Percentiles rank a stretch among this genome's conserved stretches.
Evolutionary conservation across 352 stramenopile species (phyloP).

Genomic region (Globisporangium spiculum): DNA sequence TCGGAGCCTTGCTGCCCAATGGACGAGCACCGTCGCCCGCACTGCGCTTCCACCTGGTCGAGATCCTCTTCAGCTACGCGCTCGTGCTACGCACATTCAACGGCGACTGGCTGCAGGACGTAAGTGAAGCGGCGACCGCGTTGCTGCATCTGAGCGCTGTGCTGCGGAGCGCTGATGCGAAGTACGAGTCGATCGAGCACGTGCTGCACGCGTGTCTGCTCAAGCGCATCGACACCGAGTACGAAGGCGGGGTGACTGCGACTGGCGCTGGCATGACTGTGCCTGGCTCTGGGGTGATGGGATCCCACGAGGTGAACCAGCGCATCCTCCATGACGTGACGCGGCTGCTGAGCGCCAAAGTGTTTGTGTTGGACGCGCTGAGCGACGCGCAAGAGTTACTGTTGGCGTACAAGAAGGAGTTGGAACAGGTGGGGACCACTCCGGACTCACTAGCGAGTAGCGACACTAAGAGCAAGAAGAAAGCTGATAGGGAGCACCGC

Average conservation of each 20-base stretch:
- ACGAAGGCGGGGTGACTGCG: background rate
- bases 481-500: slow-evolving; percentile 21
- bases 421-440: background rate
- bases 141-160: slow-evolving; percentile 52
- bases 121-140: slow-evolving; percentile 37
- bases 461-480: slow-evolving; percentile 12
- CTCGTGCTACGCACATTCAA: slow-evolving; percentile 75
- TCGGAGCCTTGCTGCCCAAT: slow-evolving; percentile 31
- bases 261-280: background rate
- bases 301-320: slow-evolving; percentile 17
- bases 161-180: slow-evolving; percentile 38
- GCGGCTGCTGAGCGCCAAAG: slow-evolving; percentile 28
- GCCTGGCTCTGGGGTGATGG: background rate
- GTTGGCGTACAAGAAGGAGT: slow-evolving; percentile 25
- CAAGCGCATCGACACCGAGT: slow-evolving; percentile 20
- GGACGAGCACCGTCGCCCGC: slow-evolving; percentile 31
- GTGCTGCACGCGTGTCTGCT: slow-evolving; percentile 43
- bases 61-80: slow-evolving; percentile 69
- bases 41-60: slow-evolving; percentile 59
- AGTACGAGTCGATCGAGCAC: slow-evolving; percentile 45
- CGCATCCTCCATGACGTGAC: slow-evolving; percentile 43
- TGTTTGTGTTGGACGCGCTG: slow-evolving; percentile 71
- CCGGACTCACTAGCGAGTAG: background rate
- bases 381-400: slow-evolving; percentile 49
- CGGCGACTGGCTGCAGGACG: slow-evolving; percentile 66